Base-by-base conservation (phyloP, 352 stramenopile genomes). In the Phytophthora pisi region DNA sequence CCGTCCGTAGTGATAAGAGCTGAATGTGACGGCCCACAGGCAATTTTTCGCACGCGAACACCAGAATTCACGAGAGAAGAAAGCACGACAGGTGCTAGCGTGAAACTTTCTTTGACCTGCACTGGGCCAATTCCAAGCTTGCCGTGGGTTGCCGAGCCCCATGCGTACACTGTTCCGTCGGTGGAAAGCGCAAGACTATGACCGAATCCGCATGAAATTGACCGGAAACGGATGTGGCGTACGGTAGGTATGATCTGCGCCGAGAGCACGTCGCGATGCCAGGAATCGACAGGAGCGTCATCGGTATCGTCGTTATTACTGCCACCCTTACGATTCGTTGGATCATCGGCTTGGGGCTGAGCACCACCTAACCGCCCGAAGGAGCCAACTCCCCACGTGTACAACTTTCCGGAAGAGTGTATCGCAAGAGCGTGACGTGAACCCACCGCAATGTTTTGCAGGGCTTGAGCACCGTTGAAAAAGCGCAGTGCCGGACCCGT, bases 21-120 rank as follows among this genome's bases (percentile, higher is more conserved):
- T 0, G 87, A 95, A 52, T 95, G 87, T 11, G 87, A 95, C 16
- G 84, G 81, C 20, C 87, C 87, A 51, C 87, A 95, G 0, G 87
- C 80, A 24, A 95, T 91, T 49, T 84, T 89, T 5, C 81, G 77
- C 2, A 92, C 77, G 4, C 66, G n/a, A 51, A 81, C 31, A 16
- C 68, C 62, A 4, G n/a, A 36, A 3, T 60, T 68, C 13, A 62
- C 64, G 3, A 68, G 38, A 1, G 90, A 51, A 1, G 58, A 67
- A 8, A 91, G 64, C 11, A 66, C 59, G 38, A 95, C 69, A 1
- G 86, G 86, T 7, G 63, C 45, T 6, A 95, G 23, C 4, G 84
- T 86, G 64, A 95, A 95, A 57, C 84, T 89, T 20, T 93, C 86
- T 20, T 74, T 63, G 6, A 57, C 70, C 50, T 57, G 58, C 1